phyloP scores from a whole-genome alignment of 768 basidiomycete genomes.

The Boletus sensibilis region DNA sequence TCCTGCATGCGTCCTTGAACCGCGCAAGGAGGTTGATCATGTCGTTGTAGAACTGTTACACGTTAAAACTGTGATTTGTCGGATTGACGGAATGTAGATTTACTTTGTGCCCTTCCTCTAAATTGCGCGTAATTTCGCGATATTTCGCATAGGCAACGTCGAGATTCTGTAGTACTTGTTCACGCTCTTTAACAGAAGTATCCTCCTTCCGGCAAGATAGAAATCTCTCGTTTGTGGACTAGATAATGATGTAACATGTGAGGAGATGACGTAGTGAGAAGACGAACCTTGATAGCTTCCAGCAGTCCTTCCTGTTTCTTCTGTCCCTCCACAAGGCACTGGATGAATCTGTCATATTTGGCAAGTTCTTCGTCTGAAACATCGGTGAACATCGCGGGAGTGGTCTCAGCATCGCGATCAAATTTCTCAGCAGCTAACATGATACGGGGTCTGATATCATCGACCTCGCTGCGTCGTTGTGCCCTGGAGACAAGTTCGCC shows the following conservation, averaged over 20 bases:
- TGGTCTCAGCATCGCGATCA: conserved; percentile 65
- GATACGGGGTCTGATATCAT: conserved; percentile 73
- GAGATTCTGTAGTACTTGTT: conserved; percentile 76
- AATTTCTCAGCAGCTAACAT: conserved; percentile 63
- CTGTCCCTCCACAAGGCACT: conserved; percentile 51
- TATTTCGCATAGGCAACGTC: conserved; percentile 88
- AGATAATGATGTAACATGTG: conserved; percentile 17
- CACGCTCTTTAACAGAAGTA: conserved; percentile 72
- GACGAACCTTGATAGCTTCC: conserved; percentile 62
- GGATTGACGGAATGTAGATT: background rate
- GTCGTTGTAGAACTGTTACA: conserved; percentile 84
- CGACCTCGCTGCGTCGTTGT: conserved; percentile 55
- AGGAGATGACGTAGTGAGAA: background rate
- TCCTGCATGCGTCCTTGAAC: conserved; percentile 73
- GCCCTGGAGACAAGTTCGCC: conserved; percentile 64
- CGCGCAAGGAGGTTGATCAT: conserved; percentile 67
- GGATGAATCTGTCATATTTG: conserved; percentile 78
- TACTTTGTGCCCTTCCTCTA: conserved; percentile 88
- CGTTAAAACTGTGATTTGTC: background rate
- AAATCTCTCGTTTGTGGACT: conserved; percentile 71
- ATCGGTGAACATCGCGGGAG: conserved; percentile 87
- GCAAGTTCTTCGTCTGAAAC: conserved; percentile 73
- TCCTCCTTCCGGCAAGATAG: conserved; percentile 77
- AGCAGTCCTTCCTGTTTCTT: conserved; percentile 66
- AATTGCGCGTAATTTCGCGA: conserved; percentile 76